Evolutionary conservation across 441 rosid genomes (phyloP).

Genomic region (Lepidium campestre): DNA sequence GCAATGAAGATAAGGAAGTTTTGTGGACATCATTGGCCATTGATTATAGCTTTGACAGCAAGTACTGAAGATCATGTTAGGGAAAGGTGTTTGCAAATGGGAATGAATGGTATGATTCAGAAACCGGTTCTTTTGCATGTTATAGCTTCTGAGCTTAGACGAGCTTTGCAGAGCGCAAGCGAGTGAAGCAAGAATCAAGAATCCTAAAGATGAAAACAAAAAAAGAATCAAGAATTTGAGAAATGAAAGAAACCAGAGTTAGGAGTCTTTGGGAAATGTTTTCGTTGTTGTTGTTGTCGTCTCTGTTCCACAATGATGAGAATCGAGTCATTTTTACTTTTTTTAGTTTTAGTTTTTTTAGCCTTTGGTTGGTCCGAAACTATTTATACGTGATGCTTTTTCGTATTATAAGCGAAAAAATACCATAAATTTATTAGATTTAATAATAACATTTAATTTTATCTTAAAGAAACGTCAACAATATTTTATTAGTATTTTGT

Average conservation of each 20-base stretch:
- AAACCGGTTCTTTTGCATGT: slow-evolving; percentile 60
- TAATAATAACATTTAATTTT: slow-evolving; percentile 1
- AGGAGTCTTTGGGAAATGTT: background rate
- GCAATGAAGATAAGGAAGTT: slow-evolving; percentile 65
- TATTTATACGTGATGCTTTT: slow-evolving; percentile 17
- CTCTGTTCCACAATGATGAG: slow-evolving; percentile 2
- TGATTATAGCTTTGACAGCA: slow-evolving; percentile 63
- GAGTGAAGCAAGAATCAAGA: slow-evolving; percentile 28
- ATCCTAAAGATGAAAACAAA: background rate
- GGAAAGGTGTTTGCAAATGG: slow-evolving; percentile 49
- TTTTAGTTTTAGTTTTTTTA: background rate
- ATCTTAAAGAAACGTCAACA: background rate
- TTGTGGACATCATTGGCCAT: slow-evolving; percentile 49
- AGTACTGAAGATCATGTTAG: slow-evolving; percentile 55
- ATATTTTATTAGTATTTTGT: background rate
- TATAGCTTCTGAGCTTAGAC: slow-evolving; percentile 56
- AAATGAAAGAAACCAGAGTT: background rate
- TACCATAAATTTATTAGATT: background rate
- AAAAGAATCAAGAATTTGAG: background rate
- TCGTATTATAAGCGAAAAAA: background rate
- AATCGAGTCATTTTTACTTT: background rate
- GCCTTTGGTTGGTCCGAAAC: slow-evolving; percentile 1
- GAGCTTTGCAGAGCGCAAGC: slow-evolving; percentile 48
- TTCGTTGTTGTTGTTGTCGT: slow-evolving; percentile 8
- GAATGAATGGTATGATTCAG: slow-evolving; percentile 64